Evolutionary conservation across 495 filamentous ascomycete species (phyloP).

Genomic region (Trichoderma reesei): DNA sequence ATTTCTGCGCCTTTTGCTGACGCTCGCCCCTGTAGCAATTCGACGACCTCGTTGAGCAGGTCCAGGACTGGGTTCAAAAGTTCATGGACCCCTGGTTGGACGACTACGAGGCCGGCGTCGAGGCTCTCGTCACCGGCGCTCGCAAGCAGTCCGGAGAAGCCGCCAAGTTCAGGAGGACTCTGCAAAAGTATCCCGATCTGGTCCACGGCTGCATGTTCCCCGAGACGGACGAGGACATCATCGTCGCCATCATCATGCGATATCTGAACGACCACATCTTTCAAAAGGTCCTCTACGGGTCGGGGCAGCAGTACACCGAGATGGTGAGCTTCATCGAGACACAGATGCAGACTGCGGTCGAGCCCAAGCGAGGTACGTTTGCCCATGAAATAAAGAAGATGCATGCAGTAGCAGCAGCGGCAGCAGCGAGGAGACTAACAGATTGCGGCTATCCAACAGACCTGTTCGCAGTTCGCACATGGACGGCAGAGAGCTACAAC

Average conservation of each 20-base stretch:
- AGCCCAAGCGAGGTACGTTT: constrained; percentile 20
- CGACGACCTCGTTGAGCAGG: constrained; percentile 18
- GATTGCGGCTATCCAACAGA: constrained; percentile 17
- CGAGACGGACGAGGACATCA: constrained; percentile 26
- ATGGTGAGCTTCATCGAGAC: constrained; percentile 17
- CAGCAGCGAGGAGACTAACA: too few relatives aligned
- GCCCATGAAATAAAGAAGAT: too few relatives aligned
- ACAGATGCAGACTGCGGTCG: constrained; percentile 19
- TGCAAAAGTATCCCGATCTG: constrained; percentile 16
- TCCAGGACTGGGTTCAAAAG: constrained; percentile 21
- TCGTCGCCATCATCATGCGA: constrained; percentile 24
- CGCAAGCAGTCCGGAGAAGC: constrained; percentile 12
- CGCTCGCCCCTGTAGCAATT: constrained; percentile 21
- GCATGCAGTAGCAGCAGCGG: too few relatives aligned
- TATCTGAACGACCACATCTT: constrained; percentile 24
- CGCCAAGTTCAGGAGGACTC: constrained; percentile 12
- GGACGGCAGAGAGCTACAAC: constrained; percentile 23
- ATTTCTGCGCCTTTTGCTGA: too few relatives aligned
- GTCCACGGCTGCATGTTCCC: constrained; percentile 16
- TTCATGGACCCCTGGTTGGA: constrained; percentile 19
- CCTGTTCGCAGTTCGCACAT: constrained; percentile 22
- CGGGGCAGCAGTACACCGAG: constrained; percentile 3
- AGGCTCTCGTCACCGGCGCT: constrained; percentile 11
- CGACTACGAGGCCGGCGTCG: constrained; percentile 13
- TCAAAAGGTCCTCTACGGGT: constrained; percentile 18